Base-by-base conservation (phyloP, 1,139 yeast genomes). In the Taphrina wiesneri region DNA sequence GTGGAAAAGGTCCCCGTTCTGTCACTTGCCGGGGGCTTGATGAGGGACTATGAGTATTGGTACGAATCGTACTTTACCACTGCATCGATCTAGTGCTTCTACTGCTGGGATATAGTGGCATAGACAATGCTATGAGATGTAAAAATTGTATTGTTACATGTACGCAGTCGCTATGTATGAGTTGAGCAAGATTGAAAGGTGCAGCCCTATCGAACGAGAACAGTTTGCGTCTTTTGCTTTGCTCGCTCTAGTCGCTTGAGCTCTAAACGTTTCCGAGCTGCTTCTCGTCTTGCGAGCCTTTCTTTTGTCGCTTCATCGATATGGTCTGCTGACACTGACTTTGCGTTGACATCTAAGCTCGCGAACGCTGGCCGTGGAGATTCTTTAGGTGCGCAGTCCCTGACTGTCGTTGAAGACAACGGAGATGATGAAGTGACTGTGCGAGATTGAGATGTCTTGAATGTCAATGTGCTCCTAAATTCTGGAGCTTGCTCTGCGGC, bases 31-130 rank as follows among this genome's bases (percentile, higher is more conserved):
- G 75, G 76, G 2, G 67, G 75, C 11, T 72, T 78, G 19, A 67
- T 77, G 19, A 75, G 76, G 51, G 81, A 79, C 70, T 78, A 77
- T 69, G 72, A 77, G 68, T 78, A 78, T 65, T 67, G 78, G 67
- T 71, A 78, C 63, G 81, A 79, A 68, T 73, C 75, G 49, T 79
- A 76, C 70, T 63, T 60, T 17, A 60, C 64, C 54, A 60, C 64
- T 17, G 59, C 59, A 5, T 54, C 59, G 19, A 54, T 54, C 11
- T 54, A 19, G 17, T n/a, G 15, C 9, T 13, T 15, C 11, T 9
- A 11, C 39, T 45, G 6, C 23, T 26, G 7, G 11, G 19, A 23
- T 6, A 19, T 19, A 26, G 36, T 41, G 21, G 49, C 13, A 15
- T 41, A 2, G 5, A 17, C 13, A 19, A 25, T 36, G 17, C 19